These are phyloP conservation scores for Eimeria acervulina DNA, from an alignment of 169 alveolate species.

Conservation along the genomic window DNA sequence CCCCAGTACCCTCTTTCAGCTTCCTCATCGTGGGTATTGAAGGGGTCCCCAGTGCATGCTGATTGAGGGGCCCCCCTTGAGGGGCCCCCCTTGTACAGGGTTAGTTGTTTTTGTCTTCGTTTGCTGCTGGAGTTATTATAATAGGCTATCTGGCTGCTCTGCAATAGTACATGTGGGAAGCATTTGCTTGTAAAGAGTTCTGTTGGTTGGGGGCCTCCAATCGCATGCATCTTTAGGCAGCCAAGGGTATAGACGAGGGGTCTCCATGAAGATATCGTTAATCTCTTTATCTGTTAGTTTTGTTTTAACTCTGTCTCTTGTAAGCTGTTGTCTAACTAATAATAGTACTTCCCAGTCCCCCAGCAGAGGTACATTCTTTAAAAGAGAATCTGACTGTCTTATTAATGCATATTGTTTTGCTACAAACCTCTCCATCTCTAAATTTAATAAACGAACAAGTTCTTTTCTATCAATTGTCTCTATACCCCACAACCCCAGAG, in stretches of 20 bases:
- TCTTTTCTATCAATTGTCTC: slow-evolving; percentile 8
- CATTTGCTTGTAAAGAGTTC: background rate
- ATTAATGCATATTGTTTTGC: background rate
- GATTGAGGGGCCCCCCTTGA: too few species aligned
- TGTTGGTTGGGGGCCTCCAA: background rate
- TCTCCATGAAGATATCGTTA: background rate
- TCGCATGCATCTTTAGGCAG: slow-evolving; percentile 28
- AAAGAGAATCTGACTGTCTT: background rate
- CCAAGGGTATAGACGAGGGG: slow-evolving; percentile 53
- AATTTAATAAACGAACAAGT: background rate
- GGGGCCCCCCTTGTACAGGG: too few species aligned
- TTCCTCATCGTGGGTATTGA: too few species aligned
- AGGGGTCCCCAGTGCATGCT: too few species aligned
- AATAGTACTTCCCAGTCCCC: slow-evolving; percentile 18
- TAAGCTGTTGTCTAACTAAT: slow-evolving; percentile 22
- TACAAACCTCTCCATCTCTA: slow-evolving; percentile 28
- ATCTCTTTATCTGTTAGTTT: background rate
- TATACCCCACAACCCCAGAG: slow-evolving; percentile 32
- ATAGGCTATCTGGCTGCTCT: background rate
- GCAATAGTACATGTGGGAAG: background rate
- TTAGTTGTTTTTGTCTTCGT: too few species aligned
- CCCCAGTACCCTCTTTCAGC: too few species aligned
- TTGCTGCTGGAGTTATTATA: too few species aligned
- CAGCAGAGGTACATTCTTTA: background rate
- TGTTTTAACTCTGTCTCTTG: slow-evolving; percentile 5